Percentiles rank a stretch among this genome's conserved stretches.
These are phyloP conservation scores for Coelastrella sp. DNA, from an alignment of 139 green algal genomes.

Conservation along the genomic window DNA sequence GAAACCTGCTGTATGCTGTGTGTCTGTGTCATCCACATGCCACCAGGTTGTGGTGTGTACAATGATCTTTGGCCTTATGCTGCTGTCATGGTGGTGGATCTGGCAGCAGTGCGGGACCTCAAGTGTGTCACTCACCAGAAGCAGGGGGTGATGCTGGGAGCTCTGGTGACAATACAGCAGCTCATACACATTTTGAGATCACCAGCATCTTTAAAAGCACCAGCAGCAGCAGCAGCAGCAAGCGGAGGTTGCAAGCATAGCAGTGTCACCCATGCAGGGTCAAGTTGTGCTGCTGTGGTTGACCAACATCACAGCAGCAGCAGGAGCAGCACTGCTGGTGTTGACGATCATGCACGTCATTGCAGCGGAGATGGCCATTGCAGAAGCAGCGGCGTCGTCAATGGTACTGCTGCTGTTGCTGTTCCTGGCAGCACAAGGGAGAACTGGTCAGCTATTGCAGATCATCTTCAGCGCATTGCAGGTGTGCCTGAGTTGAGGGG, in stretches of 20 bases:
- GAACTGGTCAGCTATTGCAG: constrained; percentile 25
- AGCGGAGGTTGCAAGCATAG: no score
- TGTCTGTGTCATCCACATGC: neutral
- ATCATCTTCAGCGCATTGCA: constrained; percentile 41
- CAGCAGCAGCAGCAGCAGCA: constrained; percentile 23
- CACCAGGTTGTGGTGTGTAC: constrained; percentile 35
- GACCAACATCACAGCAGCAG: neutral
- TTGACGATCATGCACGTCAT: no score
- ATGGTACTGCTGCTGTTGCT: constrained; percentile 2
- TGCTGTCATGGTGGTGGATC: neutral
- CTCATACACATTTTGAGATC: neutral
- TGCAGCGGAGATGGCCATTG: neutral
- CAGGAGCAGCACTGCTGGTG: constrained; percentile 3
- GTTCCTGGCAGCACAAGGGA: neutral
- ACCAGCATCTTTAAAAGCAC: neutral
- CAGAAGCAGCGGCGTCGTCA: neutral
- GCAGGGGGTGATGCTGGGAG: constrained; percentile 11
- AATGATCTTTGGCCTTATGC: constrained; percentile 37
- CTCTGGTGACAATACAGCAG: constrained; percentile 1
- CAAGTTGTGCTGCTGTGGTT: neutral
- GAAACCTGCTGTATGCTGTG: neutral
- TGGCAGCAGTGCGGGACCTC: neutral
- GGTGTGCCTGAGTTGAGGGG: neutral
- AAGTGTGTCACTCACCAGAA: no score
- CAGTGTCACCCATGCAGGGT: neutral